These are phyloP conservation scores for Camillea tinctor DNA, from an alignment of 2,329 filamentous ascomycete genomes.

Conservation along the genomic window DNA sequence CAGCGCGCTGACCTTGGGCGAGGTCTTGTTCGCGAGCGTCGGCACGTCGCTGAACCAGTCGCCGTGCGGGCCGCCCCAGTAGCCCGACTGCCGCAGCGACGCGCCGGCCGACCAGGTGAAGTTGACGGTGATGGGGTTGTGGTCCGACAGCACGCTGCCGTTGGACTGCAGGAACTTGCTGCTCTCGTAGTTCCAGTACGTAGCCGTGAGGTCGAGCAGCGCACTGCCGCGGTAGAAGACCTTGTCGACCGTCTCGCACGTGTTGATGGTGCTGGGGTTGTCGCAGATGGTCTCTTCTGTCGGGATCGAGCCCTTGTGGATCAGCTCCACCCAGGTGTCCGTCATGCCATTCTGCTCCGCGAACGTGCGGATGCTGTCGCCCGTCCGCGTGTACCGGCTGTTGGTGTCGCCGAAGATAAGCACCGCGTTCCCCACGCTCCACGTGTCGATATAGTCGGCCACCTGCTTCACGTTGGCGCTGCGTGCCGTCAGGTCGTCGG, in stretches of 20 bases:
- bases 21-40: conserved; percentile 33
- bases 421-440: conserved; percentile 60
- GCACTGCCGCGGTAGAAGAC: conserved; percentile 56
- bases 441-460: conserved; percentile 52
- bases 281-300: conserved; percentile 47
- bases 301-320: conserved; percentile 47
- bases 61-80: conserved; percentile 49
- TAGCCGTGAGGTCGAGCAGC: conserved; percentile 46
- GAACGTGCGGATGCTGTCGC: conserved; percentile 53
- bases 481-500: conserved; percentile 54
- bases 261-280: conserved; percentile 54
- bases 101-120: conserved; percentile 44
- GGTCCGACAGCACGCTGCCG: conserved; percentile 59
- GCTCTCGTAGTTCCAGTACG: conserved; percentile 54
- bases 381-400: conserved; percentile 58
- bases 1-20: conserved; percentile 38
- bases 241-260: conserved; percentile 68
- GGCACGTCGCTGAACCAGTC: conserved; percentile 57
- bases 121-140: conserved; percentile 62
- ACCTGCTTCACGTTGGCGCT: conserved; percentile 60
- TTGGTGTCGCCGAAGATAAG: conserved; percentile 66
- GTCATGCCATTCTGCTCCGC: conserved; percentile 50
- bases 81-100: conserved; percentile 43
- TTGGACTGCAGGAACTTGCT: conserved; percentile 55
- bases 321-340: conserved; percentile 60